These are phyloP conservation scores for Tolypocladium nubicola DNA, from an alignment of 2,329 filamentous ascomycete species.

Conservation along the genomic window DNA sequence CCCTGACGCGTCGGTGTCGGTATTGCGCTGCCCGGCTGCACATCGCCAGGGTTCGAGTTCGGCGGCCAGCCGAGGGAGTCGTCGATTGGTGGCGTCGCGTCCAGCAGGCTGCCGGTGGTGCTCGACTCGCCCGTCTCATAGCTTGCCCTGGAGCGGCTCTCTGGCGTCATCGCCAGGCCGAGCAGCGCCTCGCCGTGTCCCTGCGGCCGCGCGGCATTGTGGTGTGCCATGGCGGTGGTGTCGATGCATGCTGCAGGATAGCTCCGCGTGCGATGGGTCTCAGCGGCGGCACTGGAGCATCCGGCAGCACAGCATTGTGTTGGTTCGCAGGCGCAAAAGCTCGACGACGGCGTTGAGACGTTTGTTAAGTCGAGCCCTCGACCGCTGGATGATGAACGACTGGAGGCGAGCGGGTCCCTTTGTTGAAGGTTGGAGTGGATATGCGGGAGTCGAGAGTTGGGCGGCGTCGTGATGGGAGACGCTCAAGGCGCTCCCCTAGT, in stretches of 20 bases:
- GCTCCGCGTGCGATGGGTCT: not conserved
- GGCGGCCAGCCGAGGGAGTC: not conserved
- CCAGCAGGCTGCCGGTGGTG: constrained; percentile 5
- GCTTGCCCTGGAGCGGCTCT: constrained; percentile 12
- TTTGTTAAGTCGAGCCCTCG: not conserved
- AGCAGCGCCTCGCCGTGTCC: constrained; percentile 1
- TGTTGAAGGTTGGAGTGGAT: not conserved
- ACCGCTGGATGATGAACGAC: not conserved
- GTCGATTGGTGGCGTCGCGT: not conserved
- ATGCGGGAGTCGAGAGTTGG: not conserved
- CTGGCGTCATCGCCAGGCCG: constrained; percentile 5
- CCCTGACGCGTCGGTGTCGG: constrained; percentile 10
- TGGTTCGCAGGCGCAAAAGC: not conserved
- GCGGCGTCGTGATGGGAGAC: too few relatives aligned
- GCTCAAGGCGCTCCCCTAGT: too few relatives aligned
- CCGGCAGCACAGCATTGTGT: constrained; percentile 4
- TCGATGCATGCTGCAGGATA: constrained; percentile 9
- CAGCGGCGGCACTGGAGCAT: not conserved
- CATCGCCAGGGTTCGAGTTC: not conserved
- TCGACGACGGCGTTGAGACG: not conserved
- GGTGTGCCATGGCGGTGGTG: constrained; percentile 10
- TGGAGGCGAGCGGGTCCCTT: not conserved
- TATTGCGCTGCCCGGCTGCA: not conserved
- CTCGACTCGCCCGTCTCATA: constrained; percentile 36
- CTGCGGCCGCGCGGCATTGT: constrained; percentile 7